Evolutionary conservation across 139 green algal species (phyloP).

Genomic region (Mychonastes homosphaera): DNA sequence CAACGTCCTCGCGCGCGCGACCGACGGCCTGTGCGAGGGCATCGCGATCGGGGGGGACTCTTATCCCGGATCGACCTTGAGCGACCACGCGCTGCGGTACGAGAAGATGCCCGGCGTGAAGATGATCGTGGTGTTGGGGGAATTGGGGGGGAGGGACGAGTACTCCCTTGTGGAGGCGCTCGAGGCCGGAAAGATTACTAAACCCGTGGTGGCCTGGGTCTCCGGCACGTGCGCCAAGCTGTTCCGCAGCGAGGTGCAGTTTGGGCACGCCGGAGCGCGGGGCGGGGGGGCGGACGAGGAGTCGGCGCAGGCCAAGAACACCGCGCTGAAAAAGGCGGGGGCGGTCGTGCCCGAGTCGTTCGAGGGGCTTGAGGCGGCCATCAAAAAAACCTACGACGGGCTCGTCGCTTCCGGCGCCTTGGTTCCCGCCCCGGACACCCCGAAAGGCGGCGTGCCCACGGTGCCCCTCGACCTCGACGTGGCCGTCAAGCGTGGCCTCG

Average conservation of each 20-base stretch:
- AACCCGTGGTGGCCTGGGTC: slow-evolving; percentile 84
- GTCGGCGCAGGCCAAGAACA: slow-evolving; percentile 81
- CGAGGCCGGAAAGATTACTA: slow-evolving; percentile 63
- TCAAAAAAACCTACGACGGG: slow-evolving; percentile 32
- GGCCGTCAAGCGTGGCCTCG: slow-evolving; percentile 71
- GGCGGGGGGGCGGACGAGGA: slow-evolving; percentile 55
- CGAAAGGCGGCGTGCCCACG: slow-evolving; percentile 38
- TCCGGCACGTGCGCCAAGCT: slow-evolving; percentile 87
- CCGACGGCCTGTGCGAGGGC: slow-evolving; percentile 89
- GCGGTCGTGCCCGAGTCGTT: slow-evolving; percentile 82
- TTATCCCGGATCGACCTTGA: slow-evolving; percentile 84
- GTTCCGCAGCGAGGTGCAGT: slow-evolving; percentile 93
- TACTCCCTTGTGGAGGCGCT: slow-evolving; percentile 82
- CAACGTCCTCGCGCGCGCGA: slow-evolving; percentile 80
- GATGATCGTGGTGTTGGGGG: slow-evolving; percentile 91
- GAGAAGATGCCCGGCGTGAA: slow-evolving; percentile 85
- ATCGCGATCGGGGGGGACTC: slow-evolving; percentile 90
- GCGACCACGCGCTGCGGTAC: slow-evolving; percentile 84
- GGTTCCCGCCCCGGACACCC: slow-evolving; percentile 40
- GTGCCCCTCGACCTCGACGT: slow-evolving; percentile 66
- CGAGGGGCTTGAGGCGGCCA: slow-evolving; percentile 68
- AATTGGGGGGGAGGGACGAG: slow-evolving; percentile 84
- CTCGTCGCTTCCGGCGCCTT: slow-evolving; percentile 53
- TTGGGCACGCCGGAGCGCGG: slow-evolving; percentile 81
- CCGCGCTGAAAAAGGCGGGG: slow-evolving; percentile 65